phyloP scores from a whole-genome alignment of 116 monocot genomes.

The Posidonia oceanica region DNA sequence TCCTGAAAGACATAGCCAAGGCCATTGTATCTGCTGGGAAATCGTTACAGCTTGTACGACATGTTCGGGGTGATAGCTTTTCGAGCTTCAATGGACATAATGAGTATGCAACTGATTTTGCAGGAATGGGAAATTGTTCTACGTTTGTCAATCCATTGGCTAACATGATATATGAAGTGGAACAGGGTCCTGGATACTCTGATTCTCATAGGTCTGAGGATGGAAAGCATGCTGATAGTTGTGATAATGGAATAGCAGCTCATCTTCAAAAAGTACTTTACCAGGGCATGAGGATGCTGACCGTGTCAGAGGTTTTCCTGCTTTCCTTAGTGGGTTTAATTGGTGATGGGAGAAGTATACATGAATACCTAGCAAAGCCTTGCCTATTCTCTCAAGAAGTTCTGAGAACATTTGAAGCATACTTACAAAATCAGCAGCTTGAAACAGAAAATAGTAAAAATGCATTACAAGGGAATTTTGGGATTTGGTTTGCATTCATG shows the following conservation, averaged over 20 bases:
- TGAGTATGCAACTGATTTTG: neutral
- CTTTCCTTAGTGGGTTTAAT: conserved; percentile 64
- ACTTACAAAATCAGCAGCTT: conserved; percentile 3
- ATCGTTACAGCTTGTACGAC: conserved; percentile 81
- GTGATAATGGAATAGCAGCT: conserved; percentile 4
- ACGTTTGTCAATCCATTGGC: neutral
- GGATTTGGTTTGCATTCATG: conserved; percentile 65
- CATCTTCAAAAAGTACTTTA: conserved; percentile 9
- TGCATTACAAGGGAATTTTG: conserved; percentile 3
- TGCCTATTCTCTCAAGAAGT: conserved; percentile 18
- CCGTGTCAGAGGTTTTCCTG: conserved; percentile 73
- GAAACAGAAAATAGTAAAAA: conserved; percentile 15
- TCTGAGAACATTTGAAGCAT: conserved; percentile 10
- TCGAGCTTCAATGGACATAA: conserved; percentile 7
- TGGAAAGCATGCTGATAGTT: conserved; percentile 5
- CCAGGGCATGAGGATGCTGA: conserved; percentile 36
- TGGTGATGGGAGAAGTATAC: conserved; percentile 48
- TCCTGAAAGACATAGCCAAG: conserved; percentile 57
- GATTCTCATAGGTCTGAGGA: conserved; percentile 9
- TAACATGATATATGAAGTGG: neutral
- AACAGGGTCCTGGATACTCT: conserved; percentile 1
- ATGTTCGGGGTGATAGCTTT: conserved; percentile 30
- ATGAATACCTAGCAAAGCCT: conserved; percentile 18
- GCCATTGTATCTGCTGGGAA: conserved; percentile 96
- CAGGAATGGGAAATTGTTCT: conserved; percentile 1